Evolutionary conservation across 2,329 filamentous ascomycete genomes (phyloP), one percentile per base, ranked within the genome.

Genomic region (Apiospora hydei): DNA sequence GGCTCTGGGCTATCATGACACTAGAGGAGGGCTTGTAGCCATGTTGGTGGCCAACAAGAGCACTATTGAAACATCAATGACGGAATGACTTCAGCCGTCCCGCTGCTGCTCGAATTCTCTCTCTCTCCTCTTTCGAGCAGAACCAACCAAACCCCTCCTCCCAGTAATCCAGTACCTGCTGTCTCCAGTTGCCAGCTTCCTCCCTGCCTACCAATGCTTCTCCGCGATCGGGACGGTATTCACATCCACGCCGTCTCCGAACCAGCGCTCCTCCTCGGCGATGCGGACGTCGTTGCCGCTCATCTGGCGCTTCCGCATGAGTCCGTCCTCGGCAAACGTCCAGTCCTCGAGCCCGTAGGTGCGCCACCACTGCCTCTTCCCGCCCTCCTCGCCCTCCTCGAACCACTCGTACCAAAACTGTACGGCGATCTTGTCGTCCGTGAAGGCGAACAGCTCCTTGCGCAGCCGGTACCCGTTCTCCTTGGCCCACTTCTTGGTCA

Each of bases 321-420:
- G 83, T 0, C 92, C 92, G 76, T 93, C 88, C 1, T 87, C 85
- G 0, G 89, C 90, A 81, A 94, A 94, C 0, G 92, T 94, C 92
- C 92, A 94, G 78, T 94, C 92, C 78, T 94, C 92, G 14, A 97
- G 87, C 0, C 94, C 94, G 78, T 97, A 97, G 64, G 92, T 95
- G n/a, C 94, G 87, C 87, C 92, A 95, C 94, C 94, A 97, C 80
- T 94, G 90, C 57, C 57, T 34, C 46, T 49, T 49, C 26, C 53
- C 53, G 14, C 16, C 53, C 26, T 57, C 4, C 24, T 92, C 91
- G 1, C 86, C 77, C 10, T 83, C 82, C 77, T 96, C 93, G 74
- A 90, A 88, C 83, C 90, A 95, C 81, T 97, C 92, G 78, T 96
- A 97, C 94, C 94, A 97, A 81, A 96, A 97, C 79, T 97, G 94